These are phyloP conservation scores for Thyridium curvatum DNA, from an alignment of 2,329 filamentous ascomycete genomes.

Conservation along the genomic window DNA sequence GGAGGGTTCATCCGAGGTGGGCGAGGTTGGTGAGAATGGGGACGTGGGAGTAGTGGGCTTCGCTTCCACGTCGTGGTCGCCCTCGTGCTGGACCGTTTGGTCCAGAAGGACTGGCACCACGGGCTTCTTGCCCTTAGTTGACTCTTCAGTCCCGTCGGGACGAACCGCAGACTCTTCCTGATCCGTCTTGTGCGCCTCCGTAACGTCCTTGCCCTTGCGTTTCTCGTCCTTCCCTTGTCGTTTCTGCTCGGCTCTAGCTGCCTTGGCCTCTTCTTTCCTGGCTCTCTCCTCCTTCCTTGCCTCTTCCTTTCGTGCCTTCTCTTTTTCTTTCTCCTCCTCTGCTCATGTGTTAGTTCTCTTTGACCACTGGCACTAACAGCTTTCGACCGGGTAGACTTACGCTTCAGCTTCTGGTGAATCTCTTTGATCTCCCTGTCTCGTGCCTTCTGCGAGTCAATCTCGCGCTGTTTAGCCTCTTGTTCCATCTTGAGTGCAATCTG, in stretches of 20 bases:
- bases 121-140: background rate
- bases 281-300: slow-evolving; percentile 52
- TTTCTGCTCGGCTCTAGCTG: slow-evolving; percentile 40
- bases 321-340: slow-evolving; percentile 40
- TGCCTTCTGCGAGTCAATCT: slow-evolving; percentile 34
- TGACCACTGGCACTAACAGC: background rate
- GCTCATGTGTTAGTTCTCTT: background rate
- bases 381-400: slow-evolving; percentile 35
- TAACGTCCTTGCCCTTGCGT: slow-evolving; percentile 31
- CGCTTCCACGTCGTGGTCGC: too few relatives aligned
- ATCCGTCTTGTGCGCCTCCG: background rate
- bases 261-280: slow-evolving; percentile 33
- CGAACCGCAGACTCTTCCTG: background rate
- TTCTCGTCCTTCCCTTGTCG: slow-evolving; percentile 37
- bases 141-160: background rate
- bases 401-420: slow-evolving; percentile 47
- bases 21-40: background rate
- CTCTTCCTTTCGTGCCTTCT: slow-evolving; percentile 27
- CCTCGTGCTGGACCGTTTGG: too few relatives aligned
- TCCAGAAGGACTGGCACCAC: too few relatives aligned
- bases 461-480: slow-evolving; percentile 40
- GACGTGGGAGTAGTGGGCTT: too few relatives aligned
- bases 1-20: slow-evolving; percentile 2
- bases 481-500: slow-evolving; percentile 58
- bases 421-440: slow-evolving; percentile 48